A percentile compares a stretch with the other conserved stretches of the same genome.
Evolutionary conservation across 768 basidiomycete species (phyloP).

Genomic region (Psilocybe cubensis): DNA sequence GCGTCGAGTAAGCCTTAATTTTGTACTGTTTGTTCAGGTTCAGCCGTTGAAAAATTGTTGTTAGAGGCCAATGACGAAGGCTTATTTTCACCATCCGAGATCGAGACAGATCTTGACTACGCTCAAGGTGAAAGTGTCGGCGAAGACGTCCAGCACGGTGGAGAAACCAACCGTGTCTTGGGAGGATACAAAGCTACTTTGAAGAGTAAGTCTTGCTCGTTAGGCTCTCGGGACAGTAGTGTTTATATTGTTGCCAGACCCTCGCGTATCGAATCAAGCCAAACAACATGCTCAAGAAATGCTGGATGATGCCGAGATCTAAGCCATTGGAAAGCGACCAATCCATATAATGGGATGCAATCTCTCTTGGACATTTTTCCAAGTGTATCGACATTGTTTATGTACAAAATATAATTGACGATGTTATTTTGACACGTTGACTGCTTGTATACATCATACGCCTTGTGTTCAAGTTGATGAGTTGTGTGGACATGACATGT

Average conservation of each 20-base stretch:
- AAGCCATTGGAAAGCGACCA: background rate
- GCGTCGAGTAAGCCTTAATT: background rate
- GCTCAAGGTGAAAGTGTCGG: background rate
- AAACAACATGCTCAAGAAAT: slow-evolving; percentile 9
- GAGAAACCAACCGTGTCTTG: slow-evolving; percentile 19
- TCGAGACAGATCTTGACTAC: background rate
- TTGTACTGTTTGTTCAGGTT: background rate
- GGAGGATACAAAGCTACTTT: slow-evolving; percentile 37
- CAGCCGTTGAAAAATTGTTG: no score
- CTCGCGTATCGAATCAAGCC: slow-evolving; percentile 24
- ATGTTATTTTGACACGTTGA: no score
- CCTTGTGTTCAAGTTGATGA: no score
- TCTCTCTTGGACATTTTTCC: no score
- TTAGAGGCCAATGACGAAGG: background rate
- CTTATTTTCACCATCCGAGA: background rate
- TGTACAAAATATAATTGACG: no score
- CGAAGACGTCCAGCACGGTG: slow-evolving; percentile 3
- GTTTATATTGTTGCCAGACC: slow-evolving; percentile 16
- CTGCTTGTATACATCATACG: no score
- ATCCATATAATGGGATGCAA: no score
- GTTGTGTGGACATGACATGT: no score
- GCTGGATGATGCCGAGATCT: slow-evolving; percentile 5
- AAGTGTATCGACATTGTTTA: no score
- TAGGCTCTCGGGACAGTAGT: background rate
- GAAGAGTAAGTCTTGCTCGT: slow-evolving; percentile 23